Evolutionary conservation across 495 filamentous ascomycete genomes (phyloP).

Genomic region (Hypoxylon subgilvum): DNA sequence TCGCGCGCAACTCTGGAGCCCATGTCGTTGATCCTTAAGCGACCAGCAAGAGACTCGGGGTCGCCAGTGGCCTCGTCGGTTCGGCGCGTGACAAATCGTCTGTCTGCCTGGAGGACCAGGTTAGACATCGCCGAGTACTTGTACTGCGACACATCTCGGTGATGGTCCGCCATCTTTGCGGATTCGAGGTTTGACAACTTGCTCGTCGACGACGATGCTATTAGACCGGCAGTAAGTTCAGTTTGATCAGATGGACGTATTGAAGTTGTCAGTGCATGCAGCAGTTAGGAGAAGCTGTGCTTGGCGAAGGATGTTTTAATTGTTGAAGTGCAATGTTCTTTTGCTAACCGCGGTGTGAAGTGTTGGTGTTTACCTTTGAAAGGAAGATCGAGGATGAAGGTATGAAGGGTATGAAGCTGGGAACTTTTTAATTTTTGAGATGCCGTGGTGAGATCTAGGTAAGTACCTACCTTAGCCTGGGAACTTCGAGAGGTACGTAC

Average conservation of each 20-base stretch:
- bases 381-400: background rate
- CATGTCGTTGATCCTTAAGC: slow-evolving; percentile 93
- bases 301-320: slow-evolving; percentile 22
- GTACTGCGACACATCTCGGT: slow-evolving; percentile 92
- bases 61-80: slow-evolving; percentile 96
- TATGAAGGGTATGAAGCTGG: slow-evolving; percentile 37
- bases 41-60: slow-evolving; percentile 93
- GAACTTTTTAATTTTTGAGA: background rate
- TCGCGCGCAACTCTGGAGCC: slow-evolving; percentile 81
- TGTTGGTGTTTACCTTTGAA: background rate
- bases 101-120: slow-evolving; percentile 99
- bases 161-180: slow-evolving; percentile 77
- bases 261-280: slow-evolving; percentile 34
- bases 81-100: slow-evolving; percentile 88
- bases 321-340: slow-evolving; percentile 24
- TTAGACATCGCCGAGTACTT: slow-evolving; percentile 99
- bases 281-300: slow-evolving; percentile 40
- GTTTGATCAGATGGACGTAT: slow-evolving; percentile 41
- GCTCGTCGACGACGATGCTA: slow-evolving; percentile 12
- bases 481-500: no score
- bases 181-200: slow-evolving; percentile 12
- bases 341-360: background rate
- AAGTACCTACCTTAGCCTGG: no score
- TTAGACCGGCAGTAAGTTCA: slow-evolving; percentile 32
- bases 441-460: no score